These are phyloP conservation scores for Tricholoma terreum DNA, from an alignment of 768 basidiomycete species.

Conservation along the genomic window DNA sequence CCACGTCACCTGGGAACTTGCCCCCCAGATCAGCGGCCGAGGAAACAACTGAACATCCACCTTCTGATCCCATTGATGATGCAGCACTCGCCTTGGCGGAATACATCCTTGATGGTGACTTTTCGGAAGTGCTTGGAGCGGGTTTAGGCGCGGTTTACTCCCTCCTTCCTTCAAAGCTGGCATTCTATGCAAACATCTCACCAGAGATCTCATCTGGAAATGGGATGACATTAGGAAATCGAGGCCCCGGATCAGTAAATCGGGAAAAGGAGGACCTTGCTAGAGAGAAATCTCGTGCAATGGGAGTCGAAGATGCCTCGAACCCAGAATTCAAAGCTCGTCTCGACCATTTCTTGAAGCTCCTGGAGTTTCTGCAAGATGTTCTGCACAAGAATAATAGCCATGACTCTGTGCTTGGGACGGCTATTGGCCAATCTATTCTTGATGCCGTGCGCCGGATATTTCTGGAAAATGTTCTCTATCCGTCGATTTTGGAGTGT, in stretches of 20 bases:
- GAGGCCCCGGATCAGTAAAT: constrained; percentile 49
- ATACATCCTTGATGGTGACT: constrained; percentile 95
- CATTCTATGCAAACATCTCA: constrained; percentile 49
- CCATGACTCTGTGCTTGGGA: constrained; percentile 60
- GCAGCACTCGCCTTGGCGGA: constrained; percentile 87
- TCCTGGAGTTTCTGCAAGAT: constrained; percentile 90
- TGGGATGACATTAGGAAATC: constrained; percentile 74
- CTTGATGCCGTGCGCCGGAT: constrained; percentile 78
- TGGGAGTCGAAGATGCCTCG: constrained; percentile 76
- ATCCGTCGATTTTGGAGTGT: constrained; percentile 91
- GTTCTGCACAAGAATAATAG: constrained; percentile 67
- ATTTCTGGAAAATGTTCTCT: constrained; percentile 91
- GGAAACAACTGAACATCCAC: constrained; percentile 30
- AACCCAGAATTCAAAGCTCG: constrained; percentile 73
- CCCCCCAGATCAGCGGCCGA: constrained; percentile 30
- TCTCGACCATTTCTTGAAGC: constrained; percentile 85
- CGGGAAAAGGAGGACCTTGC: constrained; percentile 43
- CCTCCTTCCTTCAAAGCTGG: constrained; percentile 82
- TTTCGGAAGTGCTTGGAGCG: constrained; percentile 94
- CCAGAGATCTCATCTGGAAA: constrained; percentile 38
- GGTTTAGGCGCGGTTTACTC: constrained; percentile 93
- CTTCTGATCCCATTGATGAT: constrained; percentile 72
- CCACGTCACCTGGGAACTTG: constrained; percentile 77
- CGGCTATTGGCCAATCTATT: constrained; percentile 80
- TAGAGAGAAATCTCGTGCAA: constrained; percentile 48